Conservation (phyloP, 345 rosid species). For the Geranium brycei region DNA sequence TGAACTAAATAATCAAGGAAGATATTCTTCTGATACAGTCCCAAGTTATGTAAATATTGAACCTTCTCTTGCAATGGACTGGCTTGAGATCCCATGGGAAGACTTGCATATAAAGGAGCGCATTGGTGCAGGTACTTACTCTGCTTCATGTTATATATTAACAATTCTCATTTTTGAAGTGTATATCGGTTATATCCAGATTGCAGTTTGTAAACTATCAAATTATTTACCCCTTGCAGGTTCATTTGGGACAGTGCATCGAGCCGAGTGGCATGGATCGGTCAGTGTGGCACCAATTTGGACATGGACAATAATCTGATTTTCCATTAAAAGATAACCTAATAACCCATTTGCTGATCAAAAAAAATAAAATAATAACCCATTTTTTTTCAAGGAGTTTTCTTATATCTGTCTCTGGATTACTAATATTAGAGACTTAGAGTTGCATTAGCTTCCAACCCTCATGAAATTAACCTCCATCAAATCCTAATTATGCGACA, state of each 20-base stretch:
- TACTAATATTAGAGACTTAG: no score
- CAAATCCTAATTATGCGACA: no score
- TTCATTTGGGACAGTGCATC: conserved; percentile 95
- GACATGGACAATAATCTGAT: no score
- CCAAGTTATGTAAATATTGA: conserved; percentile 63
- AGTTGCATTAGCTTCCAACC: no score
- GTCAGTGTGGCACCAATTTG: conserved; percentile 30
- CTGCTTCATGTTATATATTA: conserved; percentile 2
- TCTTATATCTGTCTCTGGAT: no score
- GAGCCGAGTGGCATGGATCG: conserved; percentile 99
- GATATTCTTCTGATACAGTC: conserved; percentile 25
- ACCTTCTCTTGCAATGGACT: conserved; percentile 94
- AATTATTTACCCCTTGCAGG: conserved; percentile 29
- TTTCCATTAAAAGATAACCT: no score
- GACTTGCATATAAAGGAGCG: conserved; percentile 87
- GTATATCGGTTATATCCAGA: not conserved
- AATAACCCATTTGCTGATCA: no score
- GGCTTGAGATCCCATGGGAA: conserved; percentile 93
- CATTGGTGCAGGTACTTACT: conserved; percentile 74
- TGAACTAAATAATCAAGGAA: conserved; percentile 24
- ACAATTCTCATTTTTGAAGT: not conserved
- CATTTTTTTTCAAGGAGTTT: no score
- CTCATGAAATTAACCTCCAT: no score
- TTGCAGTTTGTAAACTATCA: not conserved
- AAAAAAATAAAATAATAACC: no score